Percentiles rank a stretch among this genome's conserved stretches.
These are phyloP conservation scores for Amaranthus hypochondriacus DNA, from an alignment of 148 eudicot species.

Conservation along the genomic window DNA sequence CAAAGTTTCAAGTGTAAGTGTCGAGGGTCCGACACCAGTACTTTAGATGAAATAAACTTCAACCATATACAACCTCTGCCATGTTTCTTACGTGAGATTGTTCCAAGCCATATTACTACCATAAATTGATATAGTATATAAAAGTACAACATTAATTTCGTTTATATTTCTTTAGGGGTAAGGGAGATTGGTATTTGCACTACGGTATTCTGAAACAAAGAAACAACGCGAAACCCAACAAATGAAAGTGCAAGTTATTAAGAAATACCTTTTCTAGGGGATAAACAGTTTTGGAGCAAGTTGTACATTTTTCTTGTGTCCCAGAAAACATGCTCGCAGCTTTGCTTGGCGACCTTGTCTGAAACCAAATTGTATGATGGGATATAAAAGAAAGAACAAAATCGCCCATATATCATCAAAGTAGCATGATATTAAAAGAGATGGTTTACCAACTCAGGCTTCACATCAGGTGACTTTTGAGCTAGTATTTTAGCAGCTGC, in stretches of 20 bases:
- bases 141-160: no score
- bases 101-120: no score
- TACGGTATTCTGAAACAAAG: no score
- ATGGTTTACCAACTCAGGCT: constrained; percentile 68
- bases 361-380: constrained; percentile 19
- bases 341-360: constrained; percentile 85
- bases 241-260: background rate
- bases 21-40: no score
- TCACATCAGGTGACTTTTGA: constrained; percentile 43
- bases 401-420: background rate
- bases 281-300: background rate
- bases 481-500: constrained; percentile 67
- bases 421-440: background rate
- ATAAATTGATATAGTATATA: no score
- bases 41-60: background rate
- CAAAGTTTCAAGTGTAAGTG: no score
- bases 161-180: no score
- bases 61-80: background rate
- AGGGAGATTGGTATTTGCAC: no score
- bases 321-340: constrained; percentile 43
- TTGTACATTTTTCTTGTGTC: background rate
- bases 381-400: constrained; percentile 6
- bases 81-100: no score
- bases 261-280: background rate
- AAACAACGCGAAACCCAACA: background rate